Evolutionary conservation across 495 filamentous ascomycete species (phyloP).

Genomic region (Trichoderma gamsii): DNA sequence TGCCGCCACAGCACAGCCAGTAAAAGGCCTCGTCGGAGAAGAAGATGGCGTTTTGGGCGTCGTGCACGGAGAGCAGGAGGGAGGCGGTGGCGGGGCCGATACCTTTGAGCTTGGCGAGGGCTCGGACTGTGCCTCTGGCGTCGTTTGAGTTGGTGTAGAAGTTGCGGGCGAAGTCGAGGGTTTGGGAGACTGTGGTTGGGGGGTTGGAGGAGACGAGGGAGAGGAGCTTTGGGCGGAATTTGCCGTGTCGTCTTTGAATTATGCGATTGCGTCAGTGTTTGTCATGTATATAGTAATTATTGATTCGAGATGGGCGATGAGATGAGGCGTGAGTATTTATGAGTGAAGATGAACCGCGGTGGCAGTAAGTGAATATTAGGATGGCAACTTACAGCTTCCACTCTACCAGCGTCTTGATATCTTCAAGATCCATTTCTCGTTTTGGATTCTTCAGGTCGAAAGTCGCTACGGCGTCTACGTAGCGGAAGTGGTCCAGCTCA

Average conservation of each 20-base stretch:
- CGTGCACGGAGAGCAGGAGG: slow-evolving; percentile 57
- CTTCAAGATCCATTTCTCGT: slow-evolving; percentile 32
- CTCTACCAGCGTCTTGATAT: slow-evolving; percentile 53
- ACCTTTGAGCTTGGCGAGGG: slow-evolving; percentile 50
- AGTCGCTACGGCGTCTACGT: slow-evolving; percentile 33
- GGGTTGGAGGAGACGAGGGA: slow-evolving; percentile 14
- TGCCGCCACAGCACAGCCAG: slow-evolving; percentile 52
- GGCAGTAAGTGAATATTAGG: background rate
- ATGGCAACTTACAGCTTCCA: slow-evolving; percentile 64
- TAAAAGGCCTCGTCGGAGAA: slow-evolving; percentile 72
- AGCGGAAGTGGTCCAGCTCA: slow-evolving; percentile 45
- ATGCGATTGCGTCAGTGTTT: too few species aligned
- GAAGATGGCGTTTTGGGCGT: slow-evolving; percentile 56
- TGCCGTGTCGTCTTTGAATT: slow-evolving; percentile 67
- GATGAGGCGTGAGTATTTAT: background rate
- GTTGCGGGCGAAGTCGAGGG: background rate
- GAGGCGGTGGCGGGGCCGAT: slow-evolving; percentile 71
- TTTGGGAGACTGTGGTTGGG: background rate
- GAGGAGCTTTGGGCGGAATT: slow-evolving; percentile 60
- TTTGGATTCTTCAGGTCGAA: slow-evolving; percentile 30
- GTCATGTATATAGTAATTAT: background rate
- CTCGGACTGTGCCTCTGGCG: slow-evolving; percentile 41
- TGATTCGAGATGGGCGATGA: background rate
- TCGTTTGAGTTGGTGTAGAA: slow-evolving; percentile 23
- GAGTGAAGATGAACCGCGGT: background rate